Conservation (phyloP, 2,329 filamentous ascomycete species). For the Xylaria digitata region DNA sequence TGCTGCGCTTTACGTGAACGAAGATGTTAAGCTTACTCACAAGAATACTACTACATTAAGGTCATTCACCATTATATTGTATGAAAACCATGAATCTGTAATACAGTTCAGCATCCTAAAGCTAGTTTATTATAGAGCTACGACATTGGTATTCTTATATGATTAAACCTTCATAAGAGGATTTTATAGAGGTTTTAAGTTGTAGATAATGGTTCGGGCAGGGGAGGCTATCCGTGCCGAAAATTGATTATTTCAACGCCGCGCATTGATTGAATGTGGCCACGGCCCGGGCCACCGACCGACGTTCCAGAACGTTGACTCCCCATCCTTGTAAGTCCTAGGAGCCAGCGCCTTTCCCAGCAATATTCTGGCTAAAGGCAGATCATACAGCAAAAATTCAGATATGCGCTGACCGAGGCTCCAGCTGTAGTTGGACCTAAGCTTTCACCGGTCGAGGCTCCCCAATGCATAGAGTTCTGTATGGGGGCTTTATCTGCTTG, state of each 20-base stretch:
- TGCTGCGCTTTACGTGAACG: neutral
- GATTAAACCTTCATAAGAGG: neutral
- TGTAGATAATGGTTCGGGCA: conserved; percentile 19
- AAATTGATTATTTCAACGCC: conserved; percentile 30
- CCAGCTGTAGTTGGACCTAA: conserved; percentile 21
- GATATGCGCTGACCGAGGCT: conserved; percentile 29
- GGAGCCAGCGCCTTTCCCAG: conserved; percentile 37
- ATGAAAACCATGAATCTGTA: neutral
- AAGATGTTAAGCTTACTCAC: neutral
- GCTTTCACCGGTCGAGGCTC: conserved; percentile 19
- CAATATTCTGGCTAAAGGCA: conserved; percentile 55
- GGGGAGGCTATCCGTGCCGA: conserved; percentile 32
- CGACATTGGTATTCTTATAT: conserved; percentile 1
- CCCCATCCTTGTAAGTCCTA: conserved; percentile 35
- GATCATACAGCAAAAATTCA: conserved; percentile 50
- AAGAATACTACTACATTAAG: neutral
- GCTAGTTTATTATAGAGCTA: neutral
- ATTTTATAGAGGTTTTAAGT: neutral
- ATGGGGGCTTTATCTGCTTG: neutral
- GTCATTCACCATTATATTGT: neutral
- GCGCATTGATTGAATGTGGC: conserved; percentile 27
- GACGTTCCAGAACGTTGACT: conserved; percentile 51
- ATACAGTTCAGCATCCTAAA: neutral
- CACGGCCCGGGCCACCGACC: conserved; percentile 51
- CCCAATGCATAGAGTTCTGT: neutral